Conservation (phyloP, 805 yeast genomes). For the Candida wancherniae region DNA sequence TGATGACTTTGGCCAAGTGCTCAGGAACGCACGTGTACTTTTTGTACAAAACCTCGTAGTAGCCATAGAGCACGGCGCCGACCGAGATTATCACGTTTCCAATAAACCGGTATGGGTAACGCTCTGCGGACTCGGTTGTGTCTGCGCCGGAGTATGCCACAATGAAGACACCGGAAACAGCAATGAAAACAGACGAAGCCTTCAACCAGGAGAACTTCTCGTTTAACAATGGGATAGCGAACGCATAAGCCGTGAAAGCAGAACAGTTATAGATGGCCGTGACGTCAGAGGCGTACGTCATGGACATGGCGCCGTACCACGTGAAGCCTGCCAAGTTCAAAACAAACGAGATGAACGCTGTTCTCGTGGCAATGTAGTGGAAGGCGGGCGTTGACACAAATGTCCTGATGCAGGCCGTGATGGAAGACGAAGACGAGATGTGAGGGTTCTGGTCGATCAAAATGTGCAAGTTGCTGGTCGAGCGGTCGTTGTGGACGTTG, state of each 20-base stretch:
- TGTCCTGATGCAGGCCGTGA: conserved; percentile 27
- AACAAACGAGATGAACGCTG: conserved; percentile 47
- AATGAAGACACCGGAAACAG: conserved; percentile 68
- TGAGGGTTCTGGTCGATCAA: conserved; percentile 35
- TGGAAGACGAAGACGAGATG: conserved; percentile 29
- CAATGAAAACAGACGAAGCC: conserved; percentile 61
- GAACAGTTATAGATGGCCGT: conserved; percentile 90
- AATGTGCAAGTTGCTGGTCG: conserved; percentile 27
- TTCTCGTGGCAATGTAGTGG: conserved; percentile 40
- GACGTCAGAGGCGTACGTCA: conserved; percentile 78
- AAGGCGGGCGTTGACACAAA: conserved; percentile 45
- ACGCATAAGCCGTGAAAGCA: conserved; percentile 82
- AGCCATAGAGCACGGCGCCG: conserved; percentile 77
- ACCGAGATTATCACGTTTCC: conserved; percentile 68
- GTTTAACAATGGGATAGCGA: conserved; percentile 68
- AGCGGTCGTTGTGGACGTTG: conserved; percentile 32
- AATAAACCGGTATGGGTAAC: conserved; percentile 54
- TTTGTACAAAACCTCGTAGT: conserved; percentile 81
- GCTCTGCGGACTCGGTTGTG: conserved; percentile 14
- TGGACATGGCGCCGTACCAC: conserved; percentile 80
- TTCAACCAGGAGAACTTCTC: conserved; percentile 65
- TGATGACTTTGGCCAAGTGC: conserved; percentile 37
- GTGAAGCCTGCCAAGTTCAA: conserved; percentile 73
- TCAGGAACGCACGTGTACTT: conserved; percentile 69
- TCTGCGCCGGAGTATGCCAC: conserved; percentile 64